Percentiles rank a stretch among this genome's conserved stretches.
These are phyloP conservation scores for Candida quercuum DNA, from an alignment of 805 yeast species.

Conservation along the genomic window DNA sequence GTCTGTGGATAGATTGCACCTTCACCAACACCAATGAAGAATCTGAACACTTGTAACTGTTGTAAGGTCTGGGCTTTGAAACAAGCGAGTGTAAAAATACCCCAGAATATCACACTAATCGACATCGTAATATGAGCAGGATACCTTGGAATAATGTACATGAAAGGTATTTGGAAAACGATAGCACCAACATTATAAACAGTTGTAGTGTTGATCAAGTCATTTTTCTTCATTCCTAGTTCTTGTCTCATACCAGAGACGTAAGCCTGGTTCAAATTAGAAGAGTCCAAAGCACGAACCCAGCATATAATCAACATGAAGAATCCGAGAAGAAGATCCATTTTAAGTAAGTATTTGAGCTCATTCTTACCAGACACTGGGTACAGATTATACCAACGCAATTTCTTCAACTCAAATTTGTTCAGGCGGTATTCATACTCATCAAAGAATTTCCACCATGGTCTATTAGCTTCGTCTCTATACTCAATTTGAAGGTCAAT, in stretches of 20 bases:
- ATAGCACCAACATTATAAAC: conserved; percentile 55
- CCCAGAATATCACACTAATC: conserved; percentile 59
- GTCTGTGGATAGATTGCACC: conserved; percentile 58
- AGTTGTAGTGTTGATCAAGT: conserved; percentile 54
- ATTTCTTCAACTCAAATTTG: not conserved
- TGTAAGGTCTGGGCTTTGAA: conserved; percentile 44
- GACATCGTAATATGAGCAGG: conserved; percentile 40
- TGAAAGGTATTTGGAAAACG: conserved; percentile 60
- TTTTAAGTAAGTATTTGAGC: not conserved
- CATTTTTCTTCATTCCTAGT: conserved; percentile 56
- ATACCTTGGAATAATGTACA: conserved; percentile 55
- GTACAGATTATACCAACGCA: not conserved
- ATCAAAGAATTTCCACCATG: conserved; percentile 43
- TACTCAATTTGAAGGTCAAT: conserved; percentile 4
- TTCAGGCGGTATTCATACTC: conserved; percentile 37
- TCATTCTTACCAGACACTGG: not conserved
- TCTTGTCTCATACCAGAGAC: conserved; percentile 58
- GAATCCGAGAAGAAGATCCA: not conserved
- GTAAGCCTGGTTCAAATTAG: conserved; percentile 60
- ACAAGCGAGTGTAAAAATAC: conserved; percentile 54
- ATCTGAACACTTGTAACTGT: conserved; percentile 55
- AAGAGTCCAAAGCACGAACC: conserved; percentile 8
- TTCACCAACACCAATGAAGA: conserved; percentile 63
- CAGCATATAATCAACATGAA: not conserved
- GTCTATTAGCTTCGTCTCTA: conserved; percentile 32